Percentiles rank a stretch among this genome's conserved stretches.
phyloP scores from a whole-genome alignment of 1,284 basidiomycete genomes.

The Taiwanofungus camphoratus region DNA sequence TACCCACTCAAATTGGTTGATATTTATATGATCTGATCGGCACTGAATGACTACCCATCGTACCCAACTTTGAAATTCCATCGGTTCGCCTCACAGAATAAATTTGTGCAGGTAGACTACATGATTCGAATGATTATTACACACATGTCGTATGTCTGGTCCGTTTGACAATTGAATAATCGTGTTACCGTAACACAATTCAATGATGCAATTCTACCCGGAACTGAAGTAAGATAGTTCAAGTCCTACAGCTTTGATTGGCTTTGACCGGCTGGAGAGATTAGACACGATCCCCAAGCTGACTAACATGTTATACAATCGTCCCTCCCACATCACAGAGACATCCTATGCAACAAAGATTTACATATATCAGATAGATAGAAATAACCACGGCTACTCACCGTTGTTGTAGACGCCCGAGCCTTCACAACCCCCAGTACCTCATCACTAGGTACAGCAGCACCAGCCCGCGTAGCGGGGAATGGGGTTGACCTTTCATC shows the following conservation, averaged over 20 bases:
- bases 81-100: no score
- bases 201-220: slow-evolving; percentile 31
- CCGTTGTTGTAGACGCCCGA: slow-evolving; percentile 82
- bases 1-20: no score
- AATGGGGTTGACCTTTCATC: slow-evolving; percentile 6
- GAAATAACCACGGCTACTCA: slow-evolving; percentile 31
- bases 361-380: neutral
- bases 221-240: slow-evolving; percentile 91
- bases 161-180: no score
- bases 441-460: slow-evolving; percentile 32
- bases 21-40: no score
- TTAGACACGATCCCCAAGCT: slow-evolving; percentile 87
- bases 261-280: slow-evolving; percentile 75
- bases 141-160: no score
- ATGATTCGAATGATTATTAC: neutral
- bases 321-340: slow-evolving; percentile 90
- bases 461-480: no score
- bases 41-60: no score
- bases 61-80: no score
- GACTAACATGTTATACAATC: slow-evolving; percentile 85
- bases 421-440: slow-evolving; percentile 86
- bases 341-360: slow-evolving; percentile 54
- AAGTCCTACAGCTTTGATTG: slow-evolving; percentile 83
- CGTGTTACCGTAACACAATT: no score
- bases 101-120: neutral